Conservation (phyloP, 2,329 filamentous ascomycete species). For the Magnaporthiopsis poae region DNA sequence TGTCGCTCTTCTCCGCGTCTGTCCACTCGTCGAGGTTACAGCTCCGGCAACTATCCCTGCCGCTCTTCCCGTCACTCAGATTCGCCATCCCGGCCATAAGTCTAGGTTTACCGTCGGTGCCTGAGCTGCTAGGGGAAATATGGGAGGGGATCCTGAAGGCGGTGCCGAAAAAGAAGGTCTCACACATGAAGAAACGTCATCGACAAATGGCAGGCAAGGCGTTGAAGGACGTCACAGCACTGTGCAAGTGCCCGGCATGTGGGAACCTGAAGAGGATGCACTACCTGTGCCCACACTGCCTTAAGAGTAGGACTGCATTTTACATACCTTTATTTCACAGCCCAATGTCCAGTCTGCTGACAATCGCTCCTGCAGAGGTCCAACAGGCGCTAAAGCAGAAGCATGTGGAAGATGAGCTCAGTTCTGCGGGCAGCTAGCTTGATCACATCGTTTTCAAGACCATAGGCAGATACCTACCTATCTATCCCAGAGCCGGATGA, state of each 20-base stretch:
- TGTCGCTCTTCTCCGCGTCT: slow-evolving; percentile 13
- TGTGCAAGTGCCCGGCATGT: slow-evolving; percentile 85
- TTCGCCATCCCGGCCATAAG: slow-evolving; percentile 34
- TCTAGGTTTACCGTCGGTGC: slow-evolving; percentile 41
- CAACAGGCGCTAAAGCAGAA: slow-evolving; percentile 26
- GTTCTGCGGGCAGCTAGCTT: background rate
- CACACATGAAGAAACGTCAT: slow-evolving; percentile 86
- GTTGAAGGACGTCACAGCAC: slow-evolving; percentile 74
- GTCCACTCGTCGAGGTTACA: slow-evolving; percentile 6
- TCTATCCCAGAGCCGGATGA: background rate
- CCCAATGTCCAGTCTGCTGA: slow-evolving; percentile 14
- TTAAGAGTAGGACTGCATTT: slow-evolving; percentile 10
- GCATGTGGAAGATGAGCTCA: slow-evolving; percentile 9
- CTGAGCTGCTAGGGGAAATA: slow-evolving; percentile 58
- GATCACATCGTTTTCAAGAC: background rate
- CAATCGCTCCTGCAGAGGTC: slow-evolving; percentile 29
- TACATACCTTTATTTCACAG: background rate
- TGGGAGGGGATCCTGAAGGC: slow-evolving; percentile 89
- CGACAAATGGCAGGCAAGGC: slow-evolving; percentile 93
- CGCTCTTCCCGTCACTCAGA: slow-evolving; percentile 16
- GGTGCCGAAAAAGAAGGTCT: slow-evolving; percentile 97
- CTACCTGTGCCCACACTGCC: slow-evolving; percentile 73
- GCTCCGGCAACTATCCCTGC: slow-evolving; percentile 15
- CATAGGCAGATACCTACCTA: background rate
- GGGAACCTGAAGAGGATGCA: slow-evolving; percentile 82